phyloP scores from a whole-genome alignment of 2,329 filamentous ascomycete genomes.

The Hypoxylon sp. region DNA sequence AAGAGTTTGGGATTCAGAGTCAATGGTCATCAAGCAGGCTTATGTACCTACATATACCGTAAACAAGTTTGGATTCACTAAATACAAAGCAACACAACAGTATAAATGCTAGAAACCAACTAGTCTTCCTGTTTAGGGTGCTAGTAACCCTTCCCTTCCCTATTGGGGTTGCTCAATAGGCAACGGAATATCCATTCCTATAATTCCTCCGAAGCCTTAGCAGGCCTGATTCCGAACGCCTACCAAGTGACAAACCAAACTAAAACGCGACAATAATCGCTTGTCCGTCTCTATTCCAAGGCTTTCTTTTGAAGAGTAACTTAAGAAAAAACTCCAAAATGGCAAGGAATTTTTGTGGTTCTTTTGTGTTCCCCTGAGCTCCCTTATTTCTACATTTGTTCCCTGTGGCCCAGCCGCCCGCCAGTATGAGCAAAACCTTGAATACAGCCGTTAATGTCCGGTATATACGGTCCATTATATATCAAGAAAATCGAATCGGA shows the following conservation, averaged over 20 bases:
- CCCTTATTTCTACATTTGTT: conserved; percentile 11
- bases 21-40: no score
- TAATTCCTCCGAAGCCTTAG: neutral
- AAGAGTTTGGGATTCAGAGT: neutral
- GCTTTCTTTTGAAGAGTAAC: conserved; percentile 8
- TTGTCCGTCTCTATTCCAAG: conserved; percentile 10
- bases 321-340: conserved; percentile 16
- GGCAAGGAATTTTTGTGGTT: conserved; percentile 11
- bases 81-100: conserved; percentile 17
- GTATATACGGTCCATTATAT: conserved; percentile 32
- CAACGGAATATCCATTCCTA: neutral
- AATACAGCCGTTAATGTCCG: conserved; percentile 22
- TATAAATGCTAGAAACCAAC: conserved; percentile 5
- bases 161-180: neutral
- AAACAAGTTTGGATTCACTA: conserved; percentile 16
- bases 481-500: conserved; percentile 30
- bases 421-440: conserved; percentile 23
- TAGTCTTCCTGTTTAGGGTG: conserved; percentile 2
- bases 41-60: conserved; percentile 7
- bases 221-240: neutral
- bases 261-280: neutral
- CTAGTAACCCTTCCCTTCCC: neutral
- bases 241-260: conserved; percentile 2
- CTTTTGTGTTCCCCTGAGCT: conserved; percentile 19
- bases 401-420: conserved; percentile 31